phyloP scores from a whole-genome alignment of 139 green algal species.

The Chlamydomonas sp. region DNA sequence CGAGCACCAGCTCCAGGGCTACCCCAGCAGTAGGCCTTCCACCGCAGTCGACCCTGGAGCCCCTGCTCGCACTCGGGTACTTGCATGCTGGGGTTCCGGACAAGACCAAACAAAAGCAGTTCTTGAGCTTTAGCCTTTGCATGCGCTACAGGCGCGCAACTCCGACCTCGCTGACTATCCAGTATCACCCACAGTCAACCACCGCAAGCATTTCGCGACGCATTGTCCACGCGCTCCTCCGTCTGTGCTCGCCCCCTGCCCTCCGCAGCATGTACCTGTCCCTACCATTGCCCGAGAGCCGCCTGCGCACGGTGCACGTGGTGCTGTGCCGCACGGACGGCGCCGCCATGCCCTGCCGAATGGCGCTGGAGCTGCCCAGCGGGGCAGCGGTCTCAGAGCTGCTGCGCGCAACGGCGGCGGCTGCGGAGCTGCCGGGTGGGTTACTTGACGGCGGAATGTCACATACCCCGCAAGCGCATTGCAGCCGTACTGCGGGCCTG shows the following conservation, averaged over 20 bases:
- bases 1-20: too few species aligned
- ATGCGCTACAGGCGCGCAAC: too few species aligned
- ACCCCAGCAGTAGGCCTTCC: too few species aligned
- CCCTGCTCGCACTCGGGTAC: too few species aligned
- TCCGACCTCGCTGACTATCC: too few species aligned
- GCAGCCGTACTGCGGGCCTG: too few species aligned
- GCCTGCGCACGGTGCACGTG: constrained; percentile 43
- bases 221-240: neutral
- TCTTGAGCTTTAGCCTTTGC: neutral
- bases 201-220: too few species aligned
- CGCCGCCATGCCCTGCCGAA: constrained; percentile 21
- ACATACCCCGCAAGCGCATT: neutral
- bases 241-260: neutral
- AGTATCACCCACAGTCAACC: too few species aligned
- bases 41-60: too few species aligned
- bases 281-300: constrained; percentile 85
- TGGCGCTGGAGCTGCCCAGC: constrained; percentile 54
- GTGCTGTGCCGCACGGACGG: constrained; percentile 73
- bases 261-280: constrained; percentile 89
- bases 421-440: constrained; percentile 22
- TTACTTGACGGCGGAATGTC: neutral
- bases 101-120: neutral
- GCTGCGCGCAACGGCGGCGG: constrained; percentile 50
- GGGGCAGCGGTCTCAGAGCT: constrained; percentile 61
- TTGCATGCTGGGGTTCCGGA: too few species aligned